Evolutionary conservation across 495 filamentous ascomycete species (phyloP).

Genomic region (Stereocaulon alpinum): DNA sequence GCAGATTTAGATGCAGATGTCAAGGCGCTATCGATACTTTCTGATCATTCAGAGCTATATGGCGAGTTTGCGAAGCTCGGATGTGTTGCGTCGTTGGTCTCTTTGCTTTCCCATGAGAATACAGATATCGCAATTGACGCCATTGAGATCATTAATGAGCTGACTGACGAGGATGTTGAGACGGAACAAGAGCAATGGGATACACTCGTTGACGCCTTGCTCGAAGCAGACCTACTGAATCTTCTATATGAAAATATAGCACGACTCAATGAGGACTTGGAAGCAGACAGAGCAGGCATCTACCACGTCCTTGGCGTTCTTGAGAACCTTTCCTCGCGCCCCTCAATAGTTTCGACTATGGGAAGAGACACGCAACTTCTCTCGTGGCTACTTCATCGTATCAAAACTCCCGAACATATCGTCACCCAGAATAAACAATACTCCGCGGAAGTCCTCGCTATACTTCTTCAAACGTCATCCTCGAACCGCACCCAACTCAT

Average conservation of each 20-base stretch:
- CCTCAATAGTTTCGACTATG: constrained; percentile 48
- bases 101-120: constrained; percentile 86
- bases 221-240: constrained; percentile 72
- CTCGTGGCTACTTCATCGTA: constrained; percentile 64
- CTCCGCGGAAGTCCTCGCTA: constrained; percentile 80
- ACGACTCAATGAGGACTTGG: constrained; percentile 70
- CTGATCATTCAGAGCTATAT: constrained; percentile 80
- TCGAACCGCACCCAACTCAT: constrained; percentile 55
- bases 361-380: constrained; percentile 56
- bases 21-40: constrained; percentile 76
- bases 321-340: constrained; percentile 74
- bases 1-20: constrained; percentile 87
- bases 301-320: constrained; percentile 79
- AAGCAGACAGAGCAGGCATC: constrained; percentile 70
- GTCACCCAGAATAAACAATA: constrained; percentile 92
- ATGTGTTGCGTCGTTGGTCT: constrained; percentile 63
- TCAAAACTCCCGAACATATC: constrained; percentile 49
- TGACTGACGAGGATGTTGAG: constrained; percentile 89
- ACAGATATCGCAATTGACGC: constrained; percentile 91
- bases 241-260: constrained; percentile 74
- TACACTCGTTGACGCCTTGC: constrained; percentile 64
- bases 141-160: constrained; percentile 81
- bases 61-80: constrained; percentile 72
- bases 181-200: constrained; percentile 80
- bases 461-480: constrained; percentile 62